These are phyloP conservation scores for Termitomyces sp. DNA, from an alignment of 768 basidiomycete genomes.

Conservation along the genomic window DNA sequence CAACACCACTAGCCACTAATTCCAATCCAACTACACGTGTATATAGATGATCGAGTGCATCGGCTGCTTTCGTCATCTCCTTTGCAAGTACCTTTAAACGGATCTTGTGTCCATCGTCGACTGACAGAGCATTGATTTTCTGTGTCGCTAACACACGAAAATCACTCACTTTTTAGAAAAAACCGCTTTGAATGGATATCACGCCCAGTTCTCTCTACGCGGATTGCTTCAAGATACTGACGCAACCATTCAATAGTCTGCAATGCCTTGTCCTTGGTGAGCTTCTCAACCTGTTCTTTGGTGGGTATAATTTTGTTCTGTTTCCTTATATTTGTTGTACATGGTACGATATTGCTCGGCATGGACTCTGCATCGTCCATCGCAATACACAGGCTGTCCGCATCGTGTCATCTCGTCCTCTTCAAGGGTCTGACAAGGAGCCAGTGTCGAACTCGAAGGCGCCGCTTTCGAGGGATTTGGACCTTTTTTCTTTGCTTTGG, in stretches of 20 bases:
- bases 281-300: neutral
- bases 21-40: neutral
- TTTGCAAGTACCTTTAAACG: neutral
- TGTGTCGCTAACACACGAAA: neutral
- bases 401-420: neutral
- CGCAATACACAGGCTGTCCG: neutral
- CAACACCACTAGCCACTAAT: neutral
- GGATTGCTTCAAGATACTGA: neutral
- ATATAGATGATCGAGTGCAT: neutral
- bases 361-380: neutral
- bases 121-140: neutral
- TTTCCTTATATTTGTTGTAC: neutral
- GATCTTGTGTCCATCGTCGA: neutral
- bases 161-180: neutral
- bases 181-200: neutral
- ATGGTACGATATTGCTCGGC: neutral
- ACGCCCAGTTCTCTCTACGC: neutral
- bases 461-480: neutral
- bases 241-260: neutral
- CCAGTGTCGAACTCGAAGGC: neutral
- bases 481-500: neutral
- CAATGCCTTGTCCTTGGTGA: neutral
- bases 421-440: neutral
- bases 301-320: neutral
- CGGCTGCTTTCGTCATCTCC: neutral